Base-by-base conservation (phyloP, 2,329 filamentous ascomycete genomes). In the Stagonosporopsis vannaccii region DNA sequence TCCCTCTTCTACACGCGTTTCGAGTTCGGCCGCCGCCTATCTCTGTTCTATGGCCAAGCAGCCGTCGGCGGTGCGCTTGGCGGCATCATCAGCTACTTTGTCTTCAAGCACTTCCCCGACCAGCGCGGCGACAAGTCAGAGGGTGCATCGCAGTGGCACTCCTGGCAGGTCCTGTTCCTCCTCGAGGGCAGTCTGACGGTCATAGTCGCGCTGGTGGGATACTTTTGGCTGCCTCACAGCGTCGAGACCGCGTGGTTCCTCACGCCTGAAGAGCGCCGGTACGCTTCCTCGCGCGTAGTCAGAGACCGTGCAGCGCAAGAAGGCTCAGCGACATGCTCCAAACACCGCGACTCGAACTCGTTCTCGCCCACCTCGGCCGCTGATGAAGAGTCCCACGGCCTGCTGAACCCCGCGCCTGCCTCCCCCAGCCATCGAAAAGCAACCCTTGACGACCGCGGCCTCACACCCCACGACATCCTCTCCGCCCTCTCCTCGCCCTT, bases 401-500 rank as follows among this genome's bases (percentile, higher is more conserved):
- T 74, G 13, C 63, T 75, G 1, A 63, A 61, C 35, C 46, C 68
- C 1, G 43, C 67, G 2, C n/a, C 56, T 8, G n/a, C 59, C 9
- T 65, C 71, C 19, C 58, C 58, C 19, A 59, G 51, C n/a, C 71
- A 69, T 7, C 56, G 76, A 13, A 72, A 60, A 78, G 79, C 59
- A 60, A 61, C 77, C 12, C 78, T 78, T 15, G 72, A 78, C 40
- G 79, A 81, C 61, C 73, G 74, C 20, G 80, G 79, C 6, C 71
- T 81, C 19, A 76, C 68, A 20, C 74, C 73, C n/a, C 73, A 77
- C 60, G 80, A 80, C 57, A 63, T 81, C 32, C 60, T 80, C 32
- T 78, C 76, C 52, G 89, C 90, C 20, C 66, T 85, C 32, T 79
- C 80, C 59, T 86, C 87, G 73, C 86, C 84, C 80, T 84, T 84